Evolutionary conservation across 805 yeast genomes (phyloP), one percentile per base, ranked within the genome.

Genomic region (Nakazawaea wyomingensis): DNA sequence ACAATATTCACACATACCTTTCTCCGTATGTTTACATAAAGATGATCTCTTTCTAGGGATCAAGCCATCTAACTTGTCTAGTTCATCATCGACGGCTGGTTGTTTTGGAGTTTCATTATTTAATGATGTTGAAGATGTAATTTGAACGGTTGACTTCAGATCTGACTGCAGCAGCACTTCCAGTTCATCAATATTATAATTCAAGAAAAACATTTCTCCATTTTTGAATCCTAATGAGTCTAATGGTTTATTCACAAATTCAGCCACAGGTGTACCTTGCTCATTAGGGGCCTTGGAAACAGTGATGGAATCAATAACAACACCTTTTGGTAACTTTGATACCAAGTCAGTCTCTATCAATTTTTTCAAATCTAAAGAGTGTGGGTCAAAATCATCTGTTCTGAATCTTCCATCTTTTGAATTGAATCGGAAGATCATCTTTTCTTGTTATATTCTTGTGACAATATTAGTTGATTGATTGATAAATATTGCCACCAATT

Each of bases 1-100:
- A 60, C 98, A 93, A 58, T 89, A 88, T 56, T 93, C 99, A 62
- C 99, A 93, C 98, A 93, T 93, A 2, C 98, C 99, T 53, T 82
- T 83, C 30, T 82, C 91, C 3, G 91, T 85, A 59, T 93, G 99
- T 47, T 82, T 76, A 62, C 99, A 91, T 48, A 89, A 66, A 2
- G 60, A 53, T 1, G 87, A 76, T 49, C 68, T 72, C 29, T 68
- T 62, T 27, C 99, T 72, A 22, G 71, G 62, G 44, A 93, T 87
- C 43, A 84, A 66, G 0, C 99, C 99, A 34, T 76, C 74, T 43
- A 76, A 72, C 22, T 67, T 69, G 39, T 83, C 90, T 27, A 90
- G 68, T 9, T 57, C 59, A 39, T 74, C 74, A 61, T 93, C 99
- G 1, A 90, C 72, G 0, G 74, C 65, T 27, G 80, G 64, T 57